These are phyloP conservation scores for Brettanomyces naardenensis DNA, from an alignment of 805 yeast genomes.

Conservation along the genomic window DNA sequence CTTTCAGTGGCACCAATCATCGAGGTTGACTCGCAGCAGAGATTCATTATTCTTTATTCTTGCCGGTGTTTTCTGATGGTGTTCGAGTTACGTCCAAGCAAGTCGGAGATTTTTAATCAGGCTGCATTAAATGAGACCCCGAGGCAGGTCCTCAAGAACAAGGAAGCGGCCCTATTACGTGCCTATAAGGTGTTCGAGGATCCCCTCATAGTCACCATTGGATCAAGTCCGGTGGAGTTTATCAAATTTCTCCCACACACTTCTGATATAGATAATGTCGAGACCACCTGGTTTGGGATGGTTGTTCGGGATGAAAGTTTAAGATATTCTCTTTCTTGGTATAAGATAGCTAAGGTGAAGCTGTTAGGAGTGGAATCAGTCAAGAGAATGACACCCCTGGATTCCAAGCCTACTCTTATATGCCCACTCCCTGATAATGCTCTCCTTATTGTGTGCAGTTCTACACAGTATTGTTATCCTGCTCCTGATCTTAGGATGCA, in stretches of 20 bases:
- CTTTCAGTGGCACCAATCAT: conserved; percentile 12
- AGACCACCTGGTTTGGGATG: conserved; percentile 9
- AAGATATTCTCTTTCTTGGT: conserved; percentile 12
- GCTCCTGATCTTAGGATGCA: conserved; percentile 7
- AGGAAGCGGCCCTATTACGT: conserved; percentile 6
- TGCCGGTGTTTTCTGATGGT: conserved; percentile 13
- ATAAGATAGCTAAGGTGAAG: conserved; percentile 6
- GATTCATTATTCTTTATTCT: conserved; percentile 15
- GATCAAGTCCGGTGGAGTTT: conserved; percentile 9
- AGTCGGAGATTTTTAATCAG: conserved; percentile 10
- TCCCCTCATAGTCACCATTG: conserved; percentile 12
- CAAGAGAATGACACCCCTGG: conserved; percentile 9
- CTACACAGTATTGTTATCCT: conserved; percentile 12
- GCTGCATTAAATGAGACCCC: conserved; percentile 13
- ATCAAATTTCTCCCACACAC: conserved; percentile 7
- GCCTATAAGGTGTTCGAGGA: conserved; percentile 12
- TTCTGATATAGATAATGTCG: conserved; percentile 4
- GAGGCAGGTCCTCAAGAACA: conserved; percentile 9
- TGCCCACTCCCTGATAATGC: conserved; percentile 12
- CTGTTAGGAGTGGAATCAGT: conserved; percentile 2
- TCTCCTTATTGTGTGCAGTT: conserved; percentile 13
- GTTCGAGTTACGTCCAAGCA: conserved; percentile 16
- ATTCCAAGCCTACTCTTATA: conserved; percentile 9
- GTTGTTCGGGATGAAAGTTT: conserved; percentile 12
- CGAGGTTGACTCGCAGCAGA: conserved; percentile 14